phyloP scores from a whole-genome alignment of 441 rosid genomes.

The Gossypium aridum region DNA sequence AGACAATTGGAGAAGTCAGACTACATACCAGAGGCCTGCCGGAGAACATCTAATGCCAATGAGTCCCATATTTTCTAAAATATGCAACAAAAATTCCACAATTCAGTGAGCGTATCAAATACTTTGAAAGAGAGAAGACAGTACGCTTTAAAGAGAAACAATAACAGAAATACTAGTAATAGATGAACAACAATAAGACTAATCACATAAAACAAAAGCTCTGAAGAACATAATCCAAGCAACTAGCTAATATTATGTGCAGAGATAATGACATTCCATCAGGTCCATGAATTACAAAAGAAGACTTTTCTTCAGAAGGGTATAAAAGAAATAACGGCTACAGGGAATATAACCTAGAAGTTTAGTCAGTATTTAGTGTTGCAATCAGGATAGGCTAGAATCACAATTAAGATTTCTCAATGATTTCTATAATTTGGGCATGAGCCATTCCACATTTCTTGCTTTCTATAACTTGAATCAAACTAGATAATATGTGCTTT shows the following conservation, averaged over 20 bases:
- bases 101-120: background rate
- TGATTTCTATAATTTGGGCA: background rate
- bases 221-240: background rate
- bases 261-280: background rate
- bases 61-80: constrained; percentile 79
- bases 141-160: background rate
- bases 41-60: constrained; percentile 63
- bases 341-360: background rate
- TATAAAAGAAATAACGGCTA: background rate
- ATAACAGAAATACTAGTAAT: background rate
- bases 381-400: background rate
- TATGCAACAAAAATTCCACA: constrained; percentile 14
- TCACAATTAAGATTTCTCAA: background rate
- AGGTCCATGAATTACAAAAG: background rate
- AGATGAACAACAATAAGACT: background rate
- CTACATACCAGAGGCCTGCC: constrained; percentile 80
- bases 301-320: background rate
- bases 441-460: background rate
- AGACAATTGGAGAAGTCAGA: constrained; percentile 8
- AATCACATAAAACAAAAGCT: background rate
- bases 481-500: background rate
- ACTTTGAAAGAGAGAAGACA: background rate
- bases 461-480: background rate
- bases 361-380: background rate
- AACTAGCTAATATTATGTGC: background rate